Base-by-base conservation (phyloP, 306 rosid species). In the Corylus avellana region DNA sequence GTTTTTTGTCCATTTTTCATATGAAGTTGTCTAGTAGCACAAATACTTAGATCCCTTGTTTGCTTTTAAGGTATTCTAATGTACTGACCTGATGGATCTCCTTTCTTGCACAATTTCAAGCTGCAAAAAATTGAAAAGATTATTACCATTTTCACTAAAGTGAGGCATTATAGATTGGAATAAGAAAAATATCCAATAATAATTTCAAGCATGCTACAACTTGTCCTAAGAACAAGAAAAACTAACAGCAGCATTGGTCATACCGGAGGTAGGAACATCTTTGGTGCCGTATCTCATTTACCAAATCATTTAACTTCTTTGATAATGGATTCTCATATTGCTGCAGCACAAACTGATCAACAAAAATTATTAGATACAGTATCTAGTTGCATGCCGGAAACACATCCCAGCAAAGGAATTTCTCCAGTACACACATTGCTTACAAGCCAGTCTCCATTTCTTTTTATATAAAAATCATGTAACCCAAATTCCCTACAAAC, bases 251-350 rank as follows among this genome's bases (percentile, higher is more conserved):
- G 2, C 7, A 25, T 16, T 11, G 59, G 29, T 73, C 81, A 75
- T 90, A 93, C 98, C 99, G 84, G 47, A 91, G 97, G 87, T 95
- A 95, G 81, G 94, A 91, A 85, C 90, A 91, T 89, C 99, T 90
- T 82, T 95, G 96, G 53, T 93, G 92, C 63, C 93, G 88, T 82
- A 95, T 95, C 86, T 92, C 98, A 86, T 95, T 93, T 74, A 95
- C 85, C 82, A 95, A 91, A 80, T 91, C 89, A 75, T 93, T 93
- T 80, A 93, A 83, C 83, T 85, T 95, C 89, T 81, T 86, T 5
- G 98, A 95, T 61, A 86, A 81, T 14, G 87, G 87, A 84, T 93
- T 91, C 71, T 91, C 92, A 83, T 61, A 77, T 71, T 86, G 96
- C 89, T 91, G 93, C 86, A 95, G 82, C 85, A 91, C 92, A 76